These are phyloP conservation scores for Insectozyma bohioensis DNA, from an alignment of 1,139 yeast species.

Conservation along the genomic window DNA sequence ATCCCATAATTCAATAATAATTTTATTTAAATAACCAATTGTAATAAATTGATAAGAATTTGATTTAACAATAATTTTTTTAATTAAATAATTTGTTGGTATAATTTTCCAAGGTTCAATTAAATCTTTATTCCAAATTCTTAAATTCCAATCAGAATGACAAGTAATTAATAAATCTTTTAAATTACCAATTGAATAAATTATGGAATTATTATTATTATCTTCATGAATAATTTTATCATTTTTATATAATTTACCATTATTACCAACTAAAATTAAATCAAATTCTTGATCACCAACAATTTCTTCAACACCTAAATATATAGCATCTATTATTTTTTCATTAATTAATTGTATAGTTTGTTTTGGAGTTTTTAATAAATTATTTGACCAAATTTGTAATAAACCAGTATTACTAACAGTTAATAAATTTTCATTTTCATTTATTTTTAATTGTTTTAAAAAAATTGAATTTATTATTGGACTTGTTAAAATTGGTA, in stretches of 20 bases:
- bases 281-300: constrained; percentile 8
- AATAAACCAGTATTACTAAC: constrained; percentile 37
- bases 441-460: constrained; percentile 22
- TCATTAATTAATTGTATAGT: constrained; percentile 16
- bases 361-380: constrained; percentile 32
- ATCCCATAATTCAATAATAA: constrained; percentile 58
- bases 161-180: constrained; percentile 21
- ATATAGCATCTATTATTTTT: constrained; percentile 6
- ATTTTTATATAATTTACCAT: constrained; percentile 10
- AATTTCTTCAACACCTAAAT: constrained; percentile 9
- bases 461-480: constrained; percentile 6
- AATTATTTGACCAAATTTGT: constrained; percentile 42
- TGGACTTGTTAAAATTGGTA: constrained; percentile 26
- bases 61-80: constrained; percentile 40
- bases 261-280: constrained; percentile 6
- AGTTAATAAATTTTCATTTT: constrained; percentile 28
- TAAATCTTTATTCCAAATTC: constrained; percentile 21
- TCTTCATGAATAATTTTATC: constrained; percentile 6
- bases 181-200: constrained; percentile 4
- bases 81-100: constrained; percentile 40
- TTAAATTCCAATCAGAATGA: constrained; percentile 32
- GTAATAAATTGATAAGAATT: constrained; percentile 45
- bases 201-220: constrained; percentile 3
- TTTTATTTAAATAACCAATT: constrained; percentile 35
- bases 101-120: constrained; percentile 14